phyloP scores from a whole-genome alignment of 352 stramenopile genomes.

The Stramenopiles sp. region DNA sequence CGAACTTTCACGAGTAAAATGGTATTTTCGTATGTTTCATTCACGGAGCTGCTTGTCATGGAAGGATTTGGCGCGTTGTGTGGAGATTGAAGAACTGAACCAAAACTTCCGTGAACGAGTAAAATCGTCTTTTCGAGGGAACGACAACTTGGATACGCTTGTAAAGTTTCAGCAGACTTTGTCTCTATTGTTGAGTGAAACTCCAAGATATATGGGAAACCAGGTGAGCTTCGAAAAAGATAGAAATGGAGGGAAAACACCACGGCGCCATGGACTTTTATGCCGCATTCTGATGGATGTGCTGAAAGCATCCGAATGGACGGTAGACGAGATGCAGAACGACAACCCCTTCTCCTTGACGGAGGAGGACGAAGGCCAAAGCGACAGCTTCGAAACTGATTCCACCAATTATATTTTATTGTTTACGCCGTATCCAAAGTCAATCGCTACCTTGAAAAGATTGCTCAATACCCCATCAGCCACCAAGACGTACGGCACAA shows the following conservation, averaged over 20 bases:
- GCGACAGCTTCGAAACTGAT: neutral
- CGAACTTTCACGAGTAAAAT: neutral
- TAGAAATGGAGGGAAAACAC: neutral
- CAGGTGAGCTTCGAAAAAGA: neutral
- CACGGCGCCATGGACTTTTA: neutral
- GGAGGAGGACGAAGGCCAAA: neutral
- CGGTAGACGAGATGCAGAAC: neutral
- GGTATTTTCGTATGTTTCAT: neutral
- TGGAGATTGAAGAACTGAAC: neutral
- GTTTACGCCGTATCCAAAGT: neutral
- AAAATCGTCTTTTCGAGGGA: too few species aligned
- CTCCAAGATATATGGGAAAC: too few species aligned
- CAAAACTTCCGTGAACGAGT: too few species aligned
- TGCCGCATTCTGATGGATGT: neutral
- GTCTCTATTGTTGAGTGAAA: too few species aligned
- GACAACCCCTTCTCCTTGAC: neutral
- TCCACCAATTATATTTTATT: neutral
- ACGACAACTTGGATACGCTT: too few species aligned
- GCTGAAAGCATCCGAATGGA: neutral
- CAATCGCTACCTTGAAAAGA: neutral
- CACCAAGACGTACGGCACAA: neutral
- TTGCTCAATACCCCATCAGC: neutral
- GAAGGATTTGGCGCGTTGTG: neutral
- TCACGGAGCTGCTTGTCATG: neutral
- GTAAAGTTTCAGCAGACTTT: too few species aligned